Evolutionary conservation across 768 basidiomycete genomes (phyloP).

Genomic region (Coprinellus micaceus): DNA sequence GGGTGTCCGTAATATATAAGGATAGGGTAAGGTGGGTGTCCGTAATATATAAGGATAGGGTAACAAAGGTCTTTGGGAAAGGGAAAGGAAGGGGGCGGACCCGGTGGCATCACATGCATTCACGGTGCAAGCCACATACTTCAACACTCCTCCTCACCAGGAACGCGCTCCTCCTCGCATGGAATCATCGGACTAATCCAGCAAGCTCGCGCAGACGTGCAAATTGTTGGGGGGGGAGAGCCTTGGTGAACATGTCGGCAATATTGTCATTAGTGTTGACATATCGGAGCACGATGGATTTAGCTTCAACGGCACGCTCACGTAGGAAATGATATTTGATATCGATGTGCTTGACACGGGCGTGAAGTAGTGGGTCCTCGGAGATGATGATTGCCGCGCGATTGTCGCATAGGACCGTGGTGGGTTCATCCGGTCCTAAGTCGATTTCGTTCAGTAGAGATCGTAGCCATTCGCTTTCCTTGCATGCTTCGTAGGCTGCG

Average conservation of each 20-base stretch:
- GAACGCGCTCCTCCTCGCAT: background rate
- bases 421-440: background rate
- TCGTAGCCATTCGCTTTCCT: constrained; percentile 18
- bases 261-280: constrained; percentile 10
- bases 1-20: background rate
- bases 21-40: no score
- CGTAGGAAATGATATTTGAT: constrained; percentile 1
- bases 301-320: background rate
- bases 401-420: constrained; percentile 30
- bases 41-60: no score
- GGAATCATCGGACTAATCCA: background rate
- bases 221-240: background rate
- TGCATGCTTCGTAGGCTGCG: constrained; percentile 28
- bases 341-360: constrained; percentile 10
- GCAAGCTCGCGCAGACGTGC: background rate
- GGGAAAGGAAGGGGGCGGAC: background rate
- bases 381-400: constrained; percentile 31
- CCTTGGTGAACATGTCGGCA: constrained; percentile 15
- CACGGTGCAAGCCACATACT: background rate
- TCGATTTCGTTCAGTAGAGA: constrained; percentile 11
- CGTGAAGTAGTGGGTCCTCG: constrained; percentile 31
- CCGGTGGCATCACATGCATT: background rate
- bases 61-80: background rate
- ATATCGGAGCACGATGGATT: background rate
- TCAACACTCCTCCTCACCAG: background rate